Percentiles rank a stretch among this genome's conserved stretches.
phyloP scores from a whole-genome alignment of 2,329 filamentous ascomycete genomes.

The Fusarium goolgardi region DNA sequence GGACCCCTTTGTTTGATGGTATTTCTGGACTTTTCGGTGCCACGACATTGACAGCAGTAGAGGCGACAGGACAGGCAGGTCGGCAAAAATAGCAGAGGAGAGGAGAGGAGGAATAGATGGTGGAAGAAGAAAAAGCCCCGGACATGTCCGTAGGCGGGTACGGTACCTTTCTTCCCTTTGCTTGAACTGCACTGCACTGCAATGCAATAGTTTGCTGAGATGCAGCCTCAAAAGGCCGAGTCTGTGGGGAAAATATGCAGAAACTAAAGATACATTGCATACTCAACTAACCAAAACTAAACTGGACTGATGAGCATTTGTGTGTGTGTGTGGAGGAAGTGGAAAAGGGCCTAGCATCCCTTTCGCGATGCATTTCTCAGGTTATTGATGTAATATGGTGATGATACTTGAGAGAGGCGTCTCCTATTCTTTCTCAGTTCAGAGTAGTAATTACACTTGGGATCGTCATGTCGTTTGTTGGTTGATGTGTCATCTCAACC shows the following conservation, averaged over 20 bases:
- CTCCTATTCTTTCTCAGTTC: not conserved
- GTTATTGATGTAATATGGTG: not conserved
- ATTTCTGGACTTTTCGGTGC: conserved; percentile 17
- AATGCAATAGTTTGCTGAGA: conserved; percentile 27
- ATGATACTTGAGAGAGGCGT: not conserved
- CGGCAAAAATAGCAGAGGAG: not conserved
- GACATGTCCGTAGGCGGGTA: conserved; percentile 23
- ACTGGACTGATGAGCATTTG: conserved; percentile 10
- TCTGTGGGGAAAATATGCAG: conserved; percentile 36
- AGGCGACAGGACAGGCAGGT: not conserved
- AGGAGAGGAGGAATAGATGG: not conserved
- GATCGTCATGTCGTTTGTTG: conserved; percentile 7
- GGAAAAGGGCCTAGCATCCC: conserved; percentile 16
- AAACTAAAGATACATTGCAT: conserved; percentile 4
- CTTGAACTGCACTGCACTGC: conserved; percentile 12
- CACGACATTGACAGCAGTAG: conserved; percentile 2
- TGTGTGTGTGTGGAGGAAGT: conserved; percentile 35
- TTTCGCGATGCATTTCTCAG: conserved; percentile 21
- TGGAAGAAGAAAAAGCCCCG: conserved; percentile 9
- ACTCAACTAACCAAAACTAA: conserved; percentile 7
- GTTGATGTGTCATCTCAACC: conserved; percentile 24
- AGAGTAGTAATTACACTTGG: conserved; percentile 4
- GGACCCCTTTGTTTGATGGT: conserved; percentile 38
- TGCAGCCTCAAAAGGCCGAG: conserved; percentile 33
- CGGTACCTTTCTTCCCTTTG: conserved; percentile 4